A percentile compares a stretch with the other conserved stretches of the same genome.
Evolutionary conservation across 1,284 basidiomycete species (phyloP).

Genomic region (Boletellus sp.): DNA sequence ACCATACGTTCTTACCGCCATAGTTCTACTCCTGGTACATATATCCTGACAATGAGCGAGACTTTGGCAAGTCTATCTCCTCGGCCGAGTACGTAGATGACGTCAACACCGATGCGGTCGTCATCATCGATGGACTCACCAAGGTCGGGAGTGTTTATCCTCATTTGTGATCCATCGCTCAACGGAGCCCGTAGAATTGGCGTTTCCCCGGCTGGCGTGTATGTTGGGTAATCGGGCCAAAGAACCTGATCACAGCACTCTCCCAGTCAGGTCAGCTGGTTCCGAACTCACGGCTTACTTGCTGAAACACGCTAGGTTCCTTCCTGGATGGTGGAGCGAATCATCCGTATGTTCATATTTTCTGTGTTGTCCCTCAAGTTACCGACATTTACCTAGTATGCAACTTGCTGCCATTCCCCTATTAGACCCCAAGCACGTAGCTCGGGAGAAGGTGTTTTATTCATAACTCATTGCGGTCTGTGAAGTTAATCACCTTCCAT

Average conservation of each 20-base stretch:
- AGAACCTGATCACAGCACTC: constrained; percentile 80
- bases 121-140: constrained; percentile 90
- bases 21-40: constrained; percentile 92
- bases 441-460: constrained; percentile 58
- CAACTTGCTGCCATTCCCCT: constrained; percentile 84
- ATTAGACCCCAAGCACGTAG: constrained; percentile 67
- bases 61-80: constrained; percentile 76
- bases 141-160: constrained; percentile 50
- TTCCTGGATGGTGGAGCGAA: constrained; percentile 89
- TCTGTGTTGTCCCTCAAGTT: not conserved
- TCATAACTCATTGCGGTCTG: not conserved
- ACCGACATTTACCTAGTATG: constrained; percentile 44
- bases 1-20: not conserved
- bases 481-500: constrained; percentile 2
- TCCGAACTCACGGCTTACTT: not conserved
- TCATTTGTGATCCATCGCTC: not conserved
- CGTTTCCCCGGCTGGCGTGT: constrained; percentile 90
- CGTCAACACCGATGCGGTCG: constrained; percentile 76
- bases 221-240: constrained; percentile 96
- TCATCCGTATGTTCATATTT: constrained; percentile 61
- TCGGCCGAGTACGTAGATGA: constrained; percentile 83
- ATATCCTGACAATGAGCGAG: constrained; percentile 74
- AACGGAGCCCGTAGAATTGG: constrained; percentile 58
- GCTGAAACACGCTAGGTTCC: constrained; percentile 45
- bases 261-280: constrained; percentile 67